These are phyloP conservation scores for Pseudocercospora crystallina DNA, from an alignment of 2,329 filamentous ascomycete genomes.

Conservation along the genomic window DNA sequence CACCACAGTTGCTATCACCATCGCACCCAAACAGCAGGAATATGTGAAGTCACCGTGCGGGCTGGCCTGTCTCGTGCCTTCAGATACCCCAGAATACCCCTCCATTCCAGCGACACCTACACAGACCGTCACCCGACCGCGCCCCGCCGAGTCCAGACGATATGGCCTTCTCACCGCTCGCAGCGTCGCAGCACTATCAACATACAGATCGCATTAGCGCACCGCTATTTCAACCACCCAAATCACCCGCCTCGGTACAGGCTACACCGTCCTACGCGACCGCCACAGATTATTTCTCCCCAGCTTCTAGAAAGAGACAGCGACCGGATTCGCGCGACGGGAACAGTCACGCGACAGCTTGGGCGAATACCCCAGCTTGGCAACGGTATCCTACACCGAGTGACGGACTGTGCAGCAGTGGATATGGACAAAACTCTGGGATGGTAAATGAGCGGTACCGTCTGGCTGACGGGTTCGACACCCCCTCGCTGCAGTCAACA, in stretches of 20 bases:
- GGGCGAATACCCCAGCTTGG: conserved; percentile 23
- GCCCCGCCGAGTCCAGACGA: conserved; percentile 1
- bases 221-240: conserved; percentile 46
- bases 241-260: conserved; percentile 39
- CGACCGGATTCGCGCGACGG: conserved; percentile 28
- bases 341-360: conserved; percentile 11
- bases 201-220: conserved; percentile 17
- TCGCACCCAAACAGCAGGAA: no score
- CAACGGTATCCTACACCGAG: conserved; percentile 24
- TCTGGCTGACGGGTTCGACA: conserved; percentile 53
- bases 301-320: conserved; percentile 32
- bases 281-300: conserved; percentile 31
- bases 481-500: conserved; percentile 40
- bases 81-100: no score
- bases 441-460: conserved; percentile 54
- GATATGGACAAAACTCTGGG: conserved; percentile 38
- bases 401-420: conserved; percentile 24
- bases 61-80: no score
- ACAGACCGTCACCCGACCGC: conserved; percentile 18
- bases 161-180: conserved; percentile 24
- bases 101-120: not conserved
- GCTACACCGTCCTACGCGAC: conserved; percentile 25
- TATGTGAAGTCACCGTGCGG: no score
- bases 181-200: conserved; percentile 15
- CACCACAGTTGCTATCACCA: no score